These are phyloP conservation scores for Dendrobium huoshanense DNA, from an alignment of 106 monocot genomes.

Conservation along the genomic window DNA sequence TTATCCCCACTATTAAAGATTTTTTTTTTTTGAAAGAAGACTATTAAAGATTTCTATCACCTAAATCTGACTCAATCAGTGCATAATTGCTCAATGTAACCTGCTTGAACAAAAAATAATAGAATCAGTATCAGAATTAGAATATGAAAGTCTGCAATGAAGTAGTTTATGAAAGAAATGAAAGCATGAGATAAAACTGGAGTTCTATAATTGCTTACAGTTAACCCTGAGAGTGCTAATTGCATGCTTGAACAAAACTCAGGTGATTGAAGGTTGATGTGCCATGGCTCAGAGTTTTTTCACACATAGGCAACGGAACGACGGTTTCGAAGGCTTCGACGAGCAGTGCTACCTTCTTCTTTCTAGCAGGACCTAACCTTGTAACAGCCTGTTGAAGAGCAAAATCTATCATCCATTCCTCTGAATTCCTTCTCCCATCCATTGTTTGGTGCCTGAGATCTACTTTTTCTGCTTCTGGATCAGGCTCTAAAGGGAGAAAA, in stretches of 20 bases:
- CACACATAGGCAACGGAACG: conserved; percentile 15
- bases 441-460: conserved; percentile 61
- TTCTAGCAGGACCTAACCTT: conserved; percentile 23
- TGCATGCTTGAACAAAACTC: conserved; percentile 51
- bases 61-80: too few relatives aligned
- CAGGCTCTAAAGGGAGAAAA: conserved; percentile 49
- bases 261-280: conserved; percentile 9
- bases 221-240: conserved; percentile 11
- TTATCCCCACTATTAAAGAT: too few relatives aligned
- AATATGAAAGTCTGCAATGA: neutral
- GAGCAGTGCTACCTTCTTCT: conserved; percentile 51
- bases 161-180: neutral
- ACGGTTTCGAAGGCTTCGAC: conserved; percentile 75
- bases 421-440: conserved; percentile 61
- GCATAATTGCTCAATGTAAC: too few relatives aligned
- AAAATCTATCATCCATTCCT: conserved; percentile 81
- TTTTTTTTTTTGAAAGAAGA: too few relatives aligned
- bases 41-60: too few relatives aligned
- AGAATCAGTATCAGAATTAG: neutral
- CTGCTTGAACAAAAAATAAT: too few relatives aligned
- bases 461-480: conserved; percentile 65
- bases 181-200: neutral
- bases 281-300: conserved; percentile 6
- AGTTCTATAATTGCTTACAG: neutral
- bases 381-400: conserved; percentile 48